A percentile compares a stretch with the other conserved stretches of the same genome.
These are phyloP conservation scores for Dunaliella primolecta DNA, from an alignment of 139 green algal genomes.

Conservation along the genomic window DNA sequence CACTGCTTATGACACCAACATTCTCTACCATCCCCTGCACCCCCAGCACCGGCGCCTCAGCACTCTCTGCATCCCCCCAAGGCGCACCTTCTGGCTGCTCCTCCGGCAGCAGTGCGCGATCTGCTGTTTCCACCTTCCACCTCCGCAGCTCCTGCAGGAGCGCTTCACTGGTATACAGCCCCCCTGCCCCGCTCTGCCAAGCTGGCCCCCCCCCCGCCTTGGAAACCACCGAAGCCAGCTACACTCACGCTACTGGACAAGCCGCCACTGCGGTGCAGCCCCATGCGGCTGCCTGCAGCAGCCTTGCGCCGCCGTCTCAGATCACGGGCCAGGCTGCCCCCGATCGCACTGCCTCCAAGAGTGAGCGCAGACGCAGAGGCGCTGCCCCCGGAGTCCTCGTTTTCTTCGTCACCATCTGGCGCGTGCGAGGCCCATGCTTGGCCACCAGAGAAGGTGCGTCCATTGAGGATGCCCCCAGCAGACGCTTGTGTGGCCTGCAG, in stretches of 20 bases:
- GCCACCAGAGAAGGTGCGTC: too few species aligned
- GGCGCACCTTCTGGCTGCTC: not conserved
- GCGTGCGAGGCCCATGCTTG: not conserved
- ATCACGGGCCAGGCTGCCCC: slow-evolving; percentile 35
- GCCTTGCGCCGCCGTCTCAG: slow-evolving; percentile 30
- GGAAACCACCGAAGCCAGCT: not conserved
- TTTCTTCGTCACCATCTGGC: not conserved
- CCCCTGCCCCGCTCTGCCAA: not conserved
- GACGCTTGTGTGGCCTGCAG: too few species aligned
- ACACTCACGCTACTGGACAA: not conserved
- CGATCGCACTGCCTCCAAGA: slow-evolving; percentile 20
- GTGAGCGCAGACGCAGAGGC: slow-evolving; percentile 26
- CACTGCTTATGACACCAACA: not conserved
- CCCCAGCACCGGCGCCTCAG: not conserved
- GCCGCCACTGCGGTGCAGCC: not conserved
- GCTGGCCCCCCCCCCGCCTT: too few species aligned
- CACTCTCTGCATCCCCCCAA: not conserved
- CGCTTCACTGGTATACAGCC: slow-evolving; percentile 11
- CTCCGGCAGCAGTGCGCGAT: slow-evolving; percentile 29
- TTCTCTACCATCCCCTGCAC: not conserved
- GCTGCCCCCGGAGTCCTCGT: not conserved
- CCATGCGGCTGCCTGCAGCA: slow-evolving; percentile 1
- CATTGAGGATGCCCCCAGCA: not conserved
- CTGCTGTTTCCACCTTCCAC: slow-evolving; percentile 45
- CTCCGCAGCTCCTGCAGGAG: slow-evolving; percentile 36